These are phyloP conservation scores for Arthrobotrys pseudoclavata DNA, from an alignment of 2,329 filamentous ascomycete species.

Conservation along the genomic window DNA sequence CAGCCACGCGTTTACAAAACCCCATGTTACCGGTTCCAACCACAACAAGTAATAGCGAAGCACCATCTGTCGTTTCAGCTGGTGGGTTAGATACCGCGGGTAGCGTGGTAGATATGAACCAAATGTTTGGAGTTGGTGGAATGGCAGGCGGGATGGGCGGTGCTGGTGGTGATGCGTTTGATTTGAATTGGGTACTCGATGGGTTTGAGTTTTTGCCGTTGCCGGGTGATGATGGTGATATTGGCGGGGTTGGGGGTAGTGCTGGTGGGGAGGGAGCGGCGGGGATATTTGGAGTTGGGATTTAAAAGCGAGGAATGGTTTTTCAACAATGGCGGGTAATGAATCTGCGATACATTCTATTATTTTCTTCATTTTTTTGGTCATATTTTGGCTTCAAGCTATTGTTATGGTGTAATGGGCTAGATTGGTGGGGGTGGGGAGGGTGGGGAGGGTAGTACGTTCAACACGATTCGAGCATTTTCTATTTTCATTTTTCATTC, in stretches of 20 bases:
- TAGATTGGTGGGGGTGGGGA: slow-evolving; percentile 16
- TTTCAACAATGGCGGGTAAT: slow-evolving; percentile 1
- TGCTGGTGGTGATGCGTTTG: slow-evolving; percentile 40
- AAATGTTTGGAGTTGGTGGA: slow-evolving; percentile 46
- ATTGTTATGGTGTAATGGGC: slow-evolving; percentile 15
- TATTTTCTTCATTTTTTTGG: not conserved
- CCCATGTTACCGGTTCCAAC: slow-evolving; percentile 57
- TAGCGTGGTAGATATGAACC: slow-evolving; percentile 41
- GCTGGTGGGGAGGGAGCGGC: not conserved
- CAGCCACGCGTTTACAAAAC: slow-evolving; percentile 27
- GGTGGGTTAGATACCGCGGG: slow-evolving; percentile 29
- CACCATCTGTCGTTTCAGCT: slow-evolving; percentile 44
- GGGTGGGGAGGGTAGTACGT: not conserved
- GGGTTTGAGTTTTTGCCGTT: slow-evolving; percentile 54
- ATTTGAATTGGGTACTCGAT: slow-evolving; percentile 56
- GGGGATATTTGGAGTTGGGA: slow-evolving; percentile 51
- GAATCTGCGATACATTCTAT: not conserved
- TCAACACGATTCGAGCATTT: slow-evolving; percentile 27
- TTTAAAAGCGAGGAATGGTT: slow-evolving; percentile 1
- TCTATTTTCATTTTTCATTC: not conserved
- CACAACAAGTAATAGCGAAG: slow-evolving; percentile 49
- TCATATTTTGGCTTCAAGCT: not conserved
- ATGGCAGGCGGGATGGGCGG: slow-evolving; percentile 21
- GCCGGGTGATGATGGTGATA: slow-evolving; percentile 48
- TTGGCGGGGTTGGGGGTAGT: slow-evolving; percentile 23